Conservation (phyloP, 2,329 filamentous ascomycete genomes). For the Aspergillus bombycis region DNA sequence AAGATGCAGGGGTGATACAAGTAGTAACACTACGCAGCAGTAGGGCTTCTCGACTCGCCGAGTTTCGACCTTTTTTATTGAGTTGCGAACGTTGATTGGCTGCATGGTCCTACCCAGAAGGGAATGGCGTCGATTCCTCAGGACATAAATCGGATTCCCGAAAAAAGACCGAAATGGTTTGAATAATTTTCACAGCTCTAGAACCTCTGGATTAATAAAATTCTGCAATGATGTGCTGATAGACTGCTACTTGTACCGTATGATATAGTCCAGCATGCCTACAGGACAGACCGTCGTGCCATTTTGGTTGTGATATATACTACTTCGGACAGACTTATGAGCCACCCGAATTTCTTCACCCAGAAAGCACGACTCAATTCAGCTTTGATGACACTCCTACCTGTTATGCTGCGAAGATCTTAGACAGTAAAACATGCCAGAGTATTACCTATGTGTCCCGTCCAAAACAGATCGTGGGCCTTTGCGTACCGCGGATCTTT, state of each 20-base stretch:
- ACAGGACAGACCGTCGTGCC: neutral
- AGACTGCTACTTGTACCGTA: neutral
- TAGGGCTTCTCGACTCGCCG: neutral
- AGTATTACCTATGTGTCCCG: neutral
- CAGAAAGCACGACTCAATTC: neutral
- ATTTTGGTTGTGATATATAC: neutral
- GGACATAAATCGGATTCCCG: neutral
- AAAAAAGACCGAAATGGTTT: neutral
- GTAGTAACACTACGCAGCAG: neutral
- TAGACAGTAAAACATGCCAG: neutral
- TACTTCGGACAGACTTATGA: neutral
- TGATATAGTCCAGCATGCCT: neutral
- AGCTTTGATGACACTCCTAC: neutral
- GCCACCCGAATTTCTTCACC: neutral
- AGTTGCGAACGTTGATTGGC: neutral
- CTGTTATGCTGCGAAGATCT: neutral
- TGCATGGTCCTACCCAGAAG: neutral
- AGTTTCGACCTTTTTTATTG: neutral
- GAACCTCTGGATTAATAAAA: neutral
- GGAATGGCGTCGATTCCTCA: neutral
- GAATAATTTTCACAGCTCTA: neutral
- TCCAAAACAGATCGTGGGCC: neutral
- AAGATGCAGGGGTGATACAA: neutral
- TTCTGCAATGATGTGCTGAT: neutral
- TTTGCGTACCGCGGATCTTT: neutral